These are phyloP conservation scores for Globisporangium splendens DNA, from an alignment of 352 stramenopile species.

Conservation along the genomic window DNA sequence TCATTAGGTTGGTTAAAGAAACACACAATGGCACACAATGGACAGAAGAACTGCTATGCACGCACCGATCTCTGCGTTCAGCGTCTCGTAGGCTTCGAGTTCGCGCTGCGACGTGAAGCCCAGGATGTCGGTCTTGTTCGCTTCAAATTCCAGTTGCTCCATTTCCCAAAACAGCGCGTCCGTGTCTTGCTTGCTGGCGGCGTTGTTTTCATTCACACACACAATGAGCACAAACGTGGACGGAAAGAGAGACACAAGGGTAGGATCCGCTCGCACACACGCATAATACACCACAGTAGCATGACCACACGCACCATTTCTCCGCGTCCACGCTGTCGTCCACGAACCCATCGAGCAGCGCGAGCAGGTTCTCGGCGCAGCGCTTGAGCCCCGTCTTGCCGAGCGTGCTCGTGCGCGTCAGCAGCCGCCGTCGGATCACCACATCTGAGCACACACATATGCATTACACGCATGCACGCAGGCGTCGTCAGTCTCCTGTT, in stretches of 20 bases:
- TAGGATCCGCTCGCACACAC: neutral
- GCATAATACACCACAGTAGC: neutral
- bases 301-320: constrained; percentile 28
- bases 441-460: constrained; percentile 28
- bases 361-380: constrained; percentile 67
- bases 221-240: neutral
- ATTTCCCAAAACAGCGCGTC: constrained; percentile 83
- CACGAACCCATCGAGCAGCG: constrained; percentile 53
- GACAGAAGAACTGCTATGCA: neutral
- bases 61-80: constrained; percentile 74
- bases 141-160: constrained; percentile 81
- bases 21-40: too few species aligned
- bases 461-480: neutral
- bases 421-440: constrained; percentile 66
- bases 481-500: neutral
- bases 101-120: constrained; percentile 81
- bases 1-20: too few species aligned
- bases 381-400: constrained; percentile 81
- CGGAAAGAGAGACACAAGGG: neutral
- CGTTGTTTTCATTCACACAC: neutral
- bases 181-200: constrained; percentile 57
- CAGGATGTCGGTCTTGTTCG: constrained; percentile 77
- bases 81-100: constrained; percentile 74
- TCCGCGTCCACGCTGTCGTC: constrained; percentile 60
- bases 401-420: constrained; percentile 77